These are phyloP conservation scores for Trypanosoma caninum DNA, from an alignment of 208 protist genomes.

Conservation along the genomic window DNA sequence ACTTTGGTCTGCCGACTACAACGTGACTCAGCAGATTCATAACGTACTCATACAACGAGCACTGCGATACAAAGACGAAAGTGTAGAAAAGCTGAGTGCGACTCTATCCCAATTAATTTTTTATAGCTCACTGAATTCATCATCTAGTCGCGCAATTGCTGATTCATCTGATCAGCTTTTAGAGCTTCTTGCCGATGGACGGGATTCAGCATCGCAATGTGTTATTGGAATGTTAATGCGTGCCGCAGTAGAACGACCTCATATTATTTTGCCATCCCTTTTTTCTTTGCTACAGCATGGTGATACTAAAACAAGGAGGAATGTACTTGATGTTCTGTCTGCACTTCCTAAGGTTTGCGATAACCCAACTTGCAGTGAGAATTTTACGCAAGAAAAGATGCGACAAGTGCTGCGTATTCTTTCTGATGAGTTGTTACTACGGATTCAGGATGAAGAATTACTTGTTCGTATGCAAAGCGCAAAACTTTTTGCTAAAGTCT, in stretches of 20 bases:
- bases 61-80: slow-evolving; percentile 46
- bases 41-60: slow-evolving; percentile 59
- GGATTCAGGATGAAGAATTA: slow-evolving; percentile 75
- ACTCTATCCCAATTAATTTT: slow-evolving; percentile 60
- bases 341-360: slow-evolving; percentile 39
- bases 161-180: slow-evolving; percentile 73
- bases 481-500: slow-evolving; percentile 72
- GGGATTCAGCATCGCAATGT: slow-evolving; percentile 69
- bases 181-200: slow-evolving; percentile 54
- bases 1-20: slow-evolving; percentile 48
- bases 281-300: slow-evolving; percentile 70
- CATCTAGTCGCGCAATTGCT: slow-evolving; percentile 27
- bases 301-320: slow-evolving; percentile 42
- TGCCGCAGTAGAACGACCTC: slow-evolving; percentile 52
- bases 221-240: slow-evolving; percentile 58
- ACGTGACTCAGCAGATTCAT: slow-evolving; percentile 68
- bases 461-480: slow-evolving; percentile 60
- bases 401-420: slow-evolving; percentile 64
- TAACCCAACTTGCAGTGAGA: slow-evolving; percentile 6
- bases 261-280: slow-evolving; percentile 63
- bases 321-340: slow-evolving; percentile 68
- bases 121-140: slow-evolving; percentile 25
- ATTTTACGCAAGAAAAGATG: slow-evolving; percentile 16
- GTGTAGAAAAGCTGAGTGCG: slow-evolving; percentile 56
- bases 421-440: slow-evolving; percentile 67